Conservation (phyloP, 495 filamentous ascomycete genomes). For the Cercophora newfieldiana region DNA sequence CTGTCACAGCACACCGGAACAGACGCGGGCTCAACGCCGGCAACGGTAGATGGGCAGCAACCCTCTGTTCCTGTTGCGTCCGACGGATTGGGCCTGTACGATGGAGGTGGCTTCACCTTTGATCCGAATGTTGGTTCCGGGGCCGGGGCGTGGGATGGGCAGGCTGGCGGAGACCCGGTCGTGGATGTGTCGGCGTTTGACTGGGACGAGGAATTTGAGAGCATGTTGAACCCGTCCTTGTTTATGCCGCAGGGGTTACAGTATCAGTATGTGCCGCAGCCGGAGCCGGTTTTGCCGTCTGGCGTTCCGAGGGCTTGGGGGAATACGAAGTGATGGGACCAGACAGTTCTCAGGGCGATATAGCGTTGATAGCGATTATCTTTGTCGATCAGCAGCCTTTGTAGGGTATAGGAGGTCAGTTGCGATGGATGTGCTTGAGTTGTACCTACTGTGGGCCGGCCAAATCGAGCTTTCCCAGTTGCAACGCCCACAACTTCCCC, state of each 20-base stretch:
- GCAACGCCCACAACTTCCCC: too few relatives aligned
- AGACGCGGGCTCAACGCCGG: background rate
- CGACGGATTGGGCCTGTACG: background rate
- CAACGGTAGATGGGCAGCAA: background rate
- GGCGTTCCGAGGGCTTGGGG: background rate
- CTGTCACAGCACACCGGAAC: constrained; percentile 12
- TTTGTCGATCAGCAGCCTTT: too few relatives aligned
- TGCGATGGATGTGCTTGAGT: too few relatives aligned
- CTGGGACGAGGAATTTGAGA: constrained; percentile 14
- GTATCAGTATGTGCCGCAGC: background rate
- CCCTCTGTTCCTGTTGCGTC: background rate
- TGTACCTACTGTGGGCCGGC: too few relatives aligned
- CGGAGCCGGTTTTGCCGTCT: background rate
- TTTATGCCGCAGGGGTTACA: constrained; percentile 4
- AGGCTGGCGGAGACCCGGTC: background rate
- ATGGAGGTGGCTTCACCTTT: background rate
- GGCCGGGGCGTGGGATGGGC: background rate
- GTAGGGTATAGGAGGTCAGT: too few relatives aligned
- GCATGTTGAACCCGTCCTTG: constrained; percentile 10
- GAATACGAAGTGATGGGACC: background rate
- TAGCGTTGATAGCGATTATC: too few relatives aligned
- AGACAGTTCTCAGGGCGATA: too few relatives aligned
- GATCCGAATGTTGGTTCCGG: background rate
- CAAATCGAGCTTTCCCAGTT: too few relatives aligned
- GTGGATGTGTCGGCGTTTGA: too few relatives aligned